Percentiles rank a stretch among this genome's conserved stretches.
Evolutionary conservation across 148 eudicot genomes (phyloP).

Genomic region (Salicornia ramosissima): DNA sequence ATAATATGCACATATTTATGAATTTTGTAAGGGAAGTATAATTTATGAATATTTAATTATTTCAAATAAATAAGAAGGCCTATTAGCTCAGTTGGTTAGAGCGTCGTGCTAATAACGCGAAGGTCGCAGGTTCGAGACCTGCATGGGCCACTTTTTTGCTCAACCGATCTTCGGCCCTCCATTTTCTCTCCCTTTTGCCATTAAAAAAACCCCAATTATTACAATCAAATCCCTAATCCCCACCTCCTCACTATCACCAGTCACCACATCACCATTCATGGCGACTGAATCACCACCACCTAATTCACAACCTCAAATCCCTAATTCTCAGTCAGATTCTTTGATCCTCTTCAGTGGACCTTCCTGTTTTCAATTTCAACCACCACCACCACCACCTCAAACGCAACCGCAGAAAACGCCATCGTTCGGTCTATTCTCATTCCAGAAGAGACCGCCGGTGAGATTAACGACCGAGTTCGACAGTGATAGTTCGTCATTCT

Average conservation of each 20-base stretch:
- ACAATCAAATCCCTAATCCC: neutral
- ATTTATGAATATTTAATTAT: no score
- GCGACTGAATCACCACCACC: constrained; percentile 30
- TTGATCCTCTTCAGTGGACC: constrained; percentile 15
- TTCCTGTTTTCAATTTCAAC: constrained; percentile 8
- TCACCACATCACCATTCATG: constrained; percentile 13
- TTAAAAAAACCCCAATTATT: neutral
- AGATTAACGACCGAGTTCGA: constrained; percentile 78
- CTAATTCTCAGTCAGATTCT: constrained; percentile 10
- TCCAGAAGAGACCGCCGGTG: constrained; percentile 50
- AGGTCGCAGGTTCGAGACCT: constrained; percentile 92
- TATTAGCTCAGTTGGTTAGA: constrained; percentile 49
- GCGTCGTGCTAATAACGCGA: constrained; percentile 91
- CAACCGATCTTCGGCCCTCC: neutral
- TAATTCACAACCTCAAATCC: constrained; percentile 5
- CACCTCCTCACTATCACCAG: neutral
- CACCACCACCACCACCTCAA: constrained; percentile 17
- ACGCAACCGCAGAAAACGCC: constrained; percentile 7
- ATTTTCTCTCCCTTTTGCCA: neutral
- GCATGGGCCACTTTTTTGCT: constrained; percentile 53
- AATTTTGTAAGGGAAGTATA: no score
- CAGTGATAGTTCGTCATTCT: constrained; percentile 58
- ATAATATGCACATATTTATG: no score
- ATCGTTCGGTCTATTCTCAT: constrained; percentile 25
- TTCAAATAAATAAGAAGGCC: no score